Percentiles rank a stretch among this genome's conserved stretches.
phyloP scores from a whole-genome alignment of 1,139 yeast species.

The Saccharomyces uvarum region DNA sequence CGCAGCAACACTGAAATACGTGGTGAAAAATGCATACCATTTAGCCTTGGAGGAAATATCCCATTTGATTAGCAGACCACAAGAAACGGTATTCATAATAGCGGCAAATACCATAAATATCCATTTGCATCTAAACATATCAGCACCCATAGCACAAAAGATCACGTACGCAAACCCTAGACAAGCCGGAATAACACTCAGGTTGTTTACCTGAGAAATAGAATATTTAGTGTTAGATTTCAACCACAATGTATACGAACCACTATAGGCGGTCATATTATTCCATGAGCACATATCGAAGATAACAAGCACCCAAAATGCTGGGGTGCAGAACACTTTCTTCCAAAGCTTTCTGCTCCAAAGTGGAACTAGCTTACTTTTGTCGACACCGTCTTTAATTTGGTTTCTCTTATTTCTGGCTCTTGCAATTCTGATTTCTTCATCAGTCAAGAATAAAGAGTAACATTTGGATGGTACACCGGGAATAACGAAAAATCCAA shows the following conservation, averaged over 20 bases:
- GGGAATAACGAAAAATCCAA: constrained; percentile 57
- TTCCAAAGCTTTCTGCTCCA: constrained; percentile 30
- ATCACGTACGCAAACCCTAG: constrained; percentile 33
- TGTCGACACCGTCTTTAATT: constrained; percentile 25
- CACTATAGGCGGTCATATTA: constrained; percentile 33
- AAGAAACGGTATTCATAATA: constrained; percentile 38
- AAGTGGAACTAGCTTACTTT: constrained; percentile 19
- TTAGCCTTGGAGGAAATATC: constrained; percentile 29
- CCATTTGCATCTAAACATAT: constrained; percentile 33
- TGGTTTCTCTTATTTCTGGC: constrained; percentile 41
- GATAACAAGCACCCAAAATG: constrained; percentile 31
- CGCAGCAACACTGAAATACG: constrained; percentile 33
- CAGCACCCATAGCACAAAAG: constrained; percentile 32
- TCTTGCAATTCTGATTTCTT: constrained; percentile 57
- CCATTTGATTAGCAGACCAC: constrained; percentile 44
- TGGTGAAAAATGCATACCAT: constrained; percentile 34
- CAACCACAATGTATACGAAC: constrained; percentile 35
- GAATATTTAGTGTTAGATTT: constrained; percentile 30
- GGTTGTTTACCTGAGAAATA: constrained; percentile 31
- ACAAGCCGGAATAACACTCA: constrained; percentile 33
- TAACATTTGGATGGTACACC: constrained; percentile 54
- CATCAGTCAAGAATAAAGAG: constrained; percentile 48
- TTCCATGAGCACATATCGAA: constrained; percentile 34
- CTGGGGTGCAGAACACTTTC: constrained; percentile 26
- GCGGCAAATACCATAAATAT: constrained; percentile 44